Percentiles rank a stretch among this genome's conserved stretches.
Conservation (phyloP, 805 yeast genomes). For the Saturnispora sanitii region DNA sequence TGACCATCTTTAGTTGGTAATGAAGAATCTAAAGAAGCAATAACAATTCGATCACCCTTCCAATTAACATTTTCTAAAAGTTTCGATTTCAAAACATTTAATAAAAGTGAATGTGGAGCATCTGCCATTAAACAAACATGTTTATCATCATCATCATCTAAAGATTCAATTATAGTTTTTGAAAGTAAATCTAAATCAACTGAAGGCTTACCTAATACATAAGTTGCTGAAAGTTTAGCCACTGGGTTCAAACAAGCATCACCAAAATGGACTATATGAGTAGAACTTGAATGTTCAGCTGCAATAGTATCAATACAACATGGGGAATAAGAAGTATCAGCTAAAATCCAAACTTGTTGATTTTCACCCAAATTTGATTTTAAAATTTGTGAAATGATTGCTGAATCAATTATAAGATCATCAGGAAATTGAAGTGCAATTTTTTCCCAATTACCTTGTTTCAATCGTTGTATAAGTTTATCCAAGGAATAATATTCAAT, state of each 20-base stretch:
- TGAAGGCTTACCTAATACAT: conserved; percentile 65
- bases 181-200: conserved; percentile 35
- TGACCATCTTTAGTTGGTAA: conserved; percentile 13
- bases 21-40: conserved; percentile 31
- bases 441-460: conserved; percentile 28
- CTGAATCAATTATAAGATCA: conserved; percentile 62
- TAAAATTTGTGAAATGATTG: conserved; percentile 50
- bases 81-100: conserved; percentile 30
- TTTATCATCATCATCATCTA: conserved; percentile 31
- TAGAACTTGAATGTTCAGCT: conserved; percentile 83
- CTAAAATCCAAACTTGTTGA: conserved; percentile 60
- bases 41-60: conserved; percentile 21
- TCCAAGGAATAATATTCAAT: conserved; percentile 44
- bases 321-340: conserved; percentile 91
- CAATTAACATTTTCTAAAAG: conserved; percentile 18
- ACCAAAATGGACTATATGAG: conserved; percentile 85
- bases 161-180: conserved; percentile 32
- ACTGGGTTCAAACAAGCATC: conserved; percentile 86
- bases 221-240: conserved; percentile 61
- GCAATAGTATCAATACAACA: conserved; percentile 98
- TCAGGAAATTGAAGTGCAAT: conserved; percentile 93
- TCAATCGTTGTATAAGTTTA: conserved; percentile 17
- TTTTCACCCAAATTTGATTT: conserved; percentile 31
- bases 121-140: conserved; percentile 64
- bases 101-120: conserved; percentile 47